A percentile compares a stretch with the other conserved stretches of the same genome.
Evolutionary conservation across 805 yeast genomes (phyloP).

Genomic region (Priceomyces melissophilus): DNA sequence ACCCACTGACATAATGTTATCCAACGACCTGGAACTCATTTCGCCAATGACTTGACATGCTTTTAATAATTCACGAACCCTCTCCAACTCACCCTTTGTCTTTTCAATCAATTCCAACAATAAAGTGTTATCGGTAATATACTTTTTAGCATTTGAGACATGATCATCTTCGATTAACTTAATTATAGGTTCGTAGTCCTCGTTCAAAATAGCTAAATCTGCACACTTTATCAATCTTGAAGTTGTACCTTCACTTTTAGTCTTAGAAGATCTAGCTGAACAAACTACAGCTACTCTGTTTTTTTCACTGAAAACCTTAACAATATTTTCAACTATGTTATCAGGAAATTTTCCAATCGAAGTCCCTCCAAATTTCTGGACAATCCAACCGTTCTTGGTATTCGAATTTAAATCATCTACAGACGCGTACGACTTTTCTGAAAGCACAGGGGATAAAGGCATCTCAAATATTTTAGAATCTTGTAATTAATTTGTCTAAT

Average conservation of each 20-base stretch:
- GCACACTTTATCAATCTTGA: slow-evolving; percentile 82
- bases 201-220: slow-evolving; percentile 63
- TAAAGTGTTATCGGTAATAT: slow-evolving; percentile 45
- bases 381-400: slow-evolving; percentile 32
- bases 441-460: slow-evolving; percentile 19
- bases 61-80: slow-evolving; percentile 65
- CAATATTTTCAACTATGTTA: slow-evolving; percentile 80
- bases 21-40: slow-evolving; percentile 82
- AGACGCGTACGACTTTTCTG: slow-evolving; percentile 35
- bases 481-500: background rate
- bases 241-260: slow-evolving; percentile 95
- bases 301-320: slow-evolving; percentile 57
- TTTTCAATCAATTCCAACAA: slow-evolving; percentile 53
- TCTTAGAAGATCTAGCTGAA: slow-evolving; percentile 87
- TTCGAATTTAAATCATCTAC: slow-evolving; percentile 34
- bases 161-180: slow-evolving; percentile 78
- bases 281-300: slow-evolving; percentile 90
- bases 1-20: slow-evolving; percentile 87
- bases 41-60: slow-evolving; percentile 94
- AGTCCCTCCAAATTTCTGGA: slow-evolving; percentile 97
- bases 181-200: slow-evolving; percentile 56
- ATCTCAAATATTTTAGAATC: slow-evolving; percentile 4
- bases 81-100: slow-evolving; percentile 62
- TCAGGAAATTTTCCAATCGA: slow-evolving; percentile 93
- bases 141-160: slow-evolving; percentile 59